Percentiles rank a stretch among this genome's conserved stretches.
These are phyloP conservation scores for Venturia nashicola DNA, from an alignment of 2,329 filamentous ascomycete genomes.

Conservation along the genomic window DNA sequence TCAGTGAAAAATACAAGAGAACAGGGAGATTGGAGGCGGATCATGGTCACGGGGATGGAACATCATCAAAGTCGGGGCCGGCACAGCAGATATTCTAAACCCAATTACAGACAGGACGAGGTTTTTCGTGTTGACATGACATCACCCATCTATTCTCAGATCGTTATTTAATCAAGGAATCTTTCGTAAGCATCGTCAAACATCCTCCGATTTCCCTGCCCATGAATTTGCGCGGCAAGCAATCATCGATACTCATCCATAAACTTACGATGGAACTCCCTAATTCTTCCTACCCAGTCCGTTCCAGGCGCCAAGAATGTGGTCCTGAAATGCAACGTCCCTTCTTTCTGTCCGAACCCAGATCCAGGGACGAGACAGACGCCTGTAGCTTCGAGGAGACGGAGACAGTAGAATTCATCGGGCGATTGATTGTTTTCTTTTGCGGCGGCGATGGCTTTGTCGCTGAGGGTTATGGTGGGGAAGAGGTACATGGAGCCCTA, in stretches of 20 bases:
- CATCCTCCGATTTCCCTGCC: no score
- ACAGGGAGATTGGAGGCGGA: no score
- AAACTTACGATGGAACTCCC: constrained; percentile 84
- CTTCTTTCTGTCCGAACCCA: constrained; percentile 89
- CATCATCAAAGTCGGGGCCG: no score
- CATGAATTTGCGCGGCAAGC: no score
- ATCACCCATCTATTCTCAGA: no score
- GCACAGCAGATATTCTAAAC: no score
- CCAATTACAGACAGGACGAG: no score
- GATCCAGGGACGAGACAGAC: constrained; percentile 87
- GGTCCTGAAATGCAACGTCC: constrained; percentile 85
- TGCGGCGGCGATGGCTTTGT: constrained; percentile 66
- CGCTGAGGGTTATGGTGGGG: constrained; percentile 74
- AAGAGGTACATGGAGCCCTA: constrained; percentile 98
- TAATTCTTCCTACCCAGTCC: constrained; percentile 79
- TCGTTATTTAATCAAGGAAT: no score
- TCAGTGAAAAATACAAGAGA: no score
- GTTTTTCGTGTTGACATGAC: no score
- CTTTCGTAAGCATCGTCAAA: no score
- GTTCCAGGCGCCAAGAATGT: constrained; percentile 95
- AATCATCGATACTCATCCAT: constrained; percentile 55
- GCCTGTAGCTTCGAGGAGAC: constrained; percentile 82
- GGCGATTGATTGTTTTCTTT: constrained; percentile 56
- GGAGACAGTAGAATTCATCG: constrained; percentile 91
- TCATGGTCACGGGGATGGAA: no score